Base-by-base conservation (phyloP, 805 yeast species). In the Priceomyces medius region DNA sequence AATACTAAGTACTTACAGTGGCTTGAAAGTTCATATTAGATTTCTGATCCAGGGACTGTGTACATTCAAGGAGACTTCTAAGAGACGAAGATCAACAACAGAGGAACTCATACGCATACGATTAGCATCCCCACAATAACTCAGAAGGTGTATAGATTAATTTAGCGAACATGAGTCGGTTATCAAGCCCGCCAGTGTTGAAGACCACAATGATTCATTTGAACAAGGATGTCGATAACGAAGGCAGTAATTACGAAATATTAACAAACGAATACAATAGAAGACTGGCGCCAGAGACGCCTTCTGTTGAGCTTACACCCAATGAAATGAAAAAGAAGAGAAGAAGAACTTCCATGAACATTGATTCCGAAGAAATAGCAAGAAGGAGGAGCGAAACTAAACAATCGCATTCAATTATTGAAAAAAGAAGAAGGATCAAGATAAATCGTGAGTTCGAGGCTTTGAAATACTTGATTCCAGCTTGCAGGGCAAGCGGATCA, bases 391-490 rank as follows among this genome's bases (percentile, higher is more conserved):
- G 59, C 33, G 75, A 70, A 48, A 70, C 74, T 1, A 70, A 68
- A 44, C 74, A 69, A 50, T 58, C 68, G 29, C 95, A 87, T 58
- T 81, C 89, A 2, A 81, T 84, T 31, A 87, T 87, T 44, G 95
- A 87, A 59, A 83, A 87, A 54, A 77, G 86, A 51, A 72, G 95
- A 50, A 67, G 95, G 45, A 76, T 83, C 39, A 84, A 85, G 55
- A 84, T 87, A 71, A 87, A 87, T 59, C 68, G 89, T 40, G 93
- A 87, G 60, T 87, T 85, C 56, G 93, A 85, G 56, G 88, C 90
- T 1, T 72, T 87, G 48, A 84, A 86, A 56, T 80, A 74, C 53
- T 61, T 87, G 38, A 81, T 87, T 13, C 95, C 95, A 1, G 89
- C 91, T 9, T 86, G 95, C 57, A 68, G 89, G 37, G 68, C 73